A percentile compares a stretch with the other conserved stretches of the same genome.
These are phyloP conservation scores for Cunninghamia lanceolata DNA, from an alignment of 75 land plant genomes.

Conservation along the genomic window DNA sequence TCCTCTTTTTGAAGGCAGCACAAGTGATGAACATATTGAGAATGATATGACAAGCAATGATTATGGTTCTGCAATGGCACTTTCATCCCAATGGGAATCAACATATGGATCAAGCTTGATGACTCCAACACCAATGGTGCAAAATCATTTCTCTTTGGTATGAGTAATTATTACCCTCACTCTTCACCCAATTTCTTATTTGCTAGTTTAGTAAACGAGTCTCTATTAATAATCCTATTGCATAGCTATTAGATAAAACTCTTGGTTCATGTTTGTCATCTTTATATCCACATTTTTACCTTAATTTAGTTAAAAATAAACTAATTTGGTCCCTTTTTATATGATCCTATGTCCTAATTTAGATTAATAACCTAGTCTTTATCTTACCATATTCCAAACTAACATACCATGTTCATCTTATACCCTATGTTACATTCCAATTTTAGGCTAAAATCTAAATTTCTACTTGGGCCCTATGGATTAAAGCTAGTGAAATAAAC, in stretches of 20 bases:
- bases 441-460: too few species aligned
- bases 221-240: neutral
- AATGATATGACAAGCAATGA: neutral
- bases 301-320: too few species aligned
- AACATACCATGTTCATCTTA: too few species aligned
- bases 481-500: too few species aligned
- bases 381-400: neutral
- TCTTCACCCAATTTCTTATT: neutral
- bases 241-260: too few species aligned
- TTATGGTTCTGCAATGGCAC: neutral
- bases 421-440: too few species aligned
- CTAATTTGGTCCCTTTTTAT: neutral
- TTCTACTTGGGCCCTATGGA: too few species aligned
- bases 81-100: slow-evolving; percentile 1
- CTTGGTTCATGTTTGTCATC: too few species aligned
- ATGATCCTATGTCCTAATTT: neutral
- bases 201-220: neutral
- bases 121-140: neutral
- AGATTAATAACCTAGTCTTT: neutral
- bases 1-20: neutral
- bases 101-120: neutral
- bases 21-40: neutral
- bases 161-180: neutral
- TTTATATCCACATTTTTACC: too few species aligned
- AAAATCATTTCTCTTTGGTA: neutral